Percentiles rank a stretch among this genome's conserved stretches.
These are phyloP conservation scores for Hordeum pubiflorum DNA, from an alignment of 202 grass and related monocot species.

Conservation along the genomic window DNA sequence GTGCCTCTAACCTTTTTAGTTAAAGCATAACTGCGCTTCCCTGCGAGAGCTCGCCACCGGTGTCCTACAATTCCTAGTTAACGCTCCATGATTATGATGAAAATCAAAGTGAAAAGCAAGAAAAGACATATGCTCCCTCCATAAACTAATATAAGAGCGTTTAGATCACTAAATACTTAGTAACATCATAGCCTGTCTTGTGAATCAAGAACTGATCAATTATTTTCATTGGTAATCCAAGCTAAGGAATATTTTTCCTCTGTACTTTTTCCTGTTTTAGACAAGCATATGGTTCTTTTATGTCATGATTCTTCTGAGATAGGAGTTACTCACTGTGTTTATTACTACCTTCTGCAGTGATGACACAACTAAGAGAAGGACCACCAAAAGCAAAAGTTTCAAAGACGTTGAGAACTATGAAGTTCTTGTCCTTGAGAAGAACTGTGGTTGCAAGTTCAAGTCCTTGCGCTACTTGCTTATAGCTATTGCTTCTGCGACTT, in stretches of 20 bases:
- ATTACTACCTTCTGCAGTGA: conserved; percentile 41
- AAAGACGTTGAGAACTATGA: conserved; percentile 53
- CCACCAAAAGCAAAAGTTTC: conserved; percentile 34
- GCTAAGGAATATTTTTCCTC: not conserved
- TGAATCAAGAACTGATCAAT: not conserved
- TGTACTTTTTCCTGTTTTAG: not conserved
- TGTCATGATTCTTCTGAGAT: not conserved
- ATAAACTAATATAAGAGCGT: too few species aligned
- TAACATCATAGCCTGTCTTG: conserved; percentile 11
- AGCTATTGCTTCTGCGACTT: conserved; percentile 42
- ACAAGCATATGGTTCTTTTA: not conserved
- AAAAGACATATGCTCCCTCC: conserved; percentile 20
- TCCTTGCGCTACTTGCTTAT: conserved; percentile 49
- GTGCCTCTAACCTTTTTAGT: not conserved
- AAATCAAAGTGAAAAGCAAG: conserved; percentile 28
- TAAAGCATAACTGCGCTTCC: conserved; percentile 3
- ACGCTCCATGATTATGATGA: conserved; percentile 3
- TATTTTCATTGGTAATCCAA: conserved; percentile 1
- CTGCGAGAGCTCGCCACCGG: not conserved
- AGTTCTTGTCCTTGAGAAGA: conserved; percentile 52
- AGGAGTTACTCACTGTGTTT: not conserved
- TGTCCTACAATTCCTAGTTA: conserved; percentile 11
- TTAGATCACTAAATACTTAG: too few species aligned
- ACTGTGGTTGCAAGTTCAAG: conserved; percentile 57
- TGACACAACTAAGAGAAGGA: conserved; percentile 51